Base-by-base conservation (phyloP, 495 filamentous ascomycete genomes). In the Halenospora varia region DNA sequence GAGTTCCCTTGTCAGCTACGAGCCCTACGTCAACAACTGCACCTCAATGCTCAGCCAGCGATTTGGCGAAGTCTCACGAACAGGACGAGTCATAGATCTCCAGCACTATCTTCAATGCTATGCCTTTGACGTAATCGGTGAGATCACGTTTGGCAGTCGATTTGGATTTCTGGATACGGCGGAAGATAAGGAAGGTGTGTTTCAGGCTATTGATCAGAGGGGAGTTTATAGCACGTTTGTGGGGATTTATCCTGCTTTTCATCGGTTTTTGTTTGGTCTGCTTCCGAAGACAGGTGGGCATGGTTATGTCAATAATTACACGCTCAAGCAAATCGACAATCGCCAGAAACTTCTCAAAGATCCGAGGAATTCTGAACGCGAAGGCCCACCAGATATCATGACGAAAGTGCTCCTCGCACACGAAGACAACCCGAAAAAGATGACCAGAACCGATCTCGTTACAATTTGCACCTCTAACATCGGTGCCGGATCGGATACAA, bases 101-200 rank as follows among this genome's bases (percentile, higher is more conserved):
- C 72, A 71, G 0, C 68, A 77, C 53, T 82, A 79, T 78, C 68
- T 82, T 26, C 80, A 82, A 58, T 82, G 73, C 48, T 85, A 80
- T 59, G 79, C 81, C 0, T 83, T 82, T 59, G 82, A 84, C 56
- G 81, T 86, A 1, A 81, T 86, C 53, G 79, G 79, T 10, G 66
- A 75, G 26, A 77, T 86, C 46, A 81, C 78, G 0, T 86, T 77
- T 55, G 79, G 76, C 1, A 70, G 78, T 26, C 70, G 76, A 18
- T 77, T 83, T 55, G 78, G 79, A 0, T 81, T 82, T 59, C 68
- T 82, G 2, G 78, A 81, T 47, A 46, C 58, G 18, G 81, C 79
- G 11, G 55, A 74, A 11, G 82, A 84, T 26, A 73, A 80, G 25
- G 71, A 74, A 19, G 78, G 75, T 0, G 66, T 79, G 0, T 76